phyloP scores from a whole-genome alignment of 345 rosid genomes.

The Firmiana major region DNA sequence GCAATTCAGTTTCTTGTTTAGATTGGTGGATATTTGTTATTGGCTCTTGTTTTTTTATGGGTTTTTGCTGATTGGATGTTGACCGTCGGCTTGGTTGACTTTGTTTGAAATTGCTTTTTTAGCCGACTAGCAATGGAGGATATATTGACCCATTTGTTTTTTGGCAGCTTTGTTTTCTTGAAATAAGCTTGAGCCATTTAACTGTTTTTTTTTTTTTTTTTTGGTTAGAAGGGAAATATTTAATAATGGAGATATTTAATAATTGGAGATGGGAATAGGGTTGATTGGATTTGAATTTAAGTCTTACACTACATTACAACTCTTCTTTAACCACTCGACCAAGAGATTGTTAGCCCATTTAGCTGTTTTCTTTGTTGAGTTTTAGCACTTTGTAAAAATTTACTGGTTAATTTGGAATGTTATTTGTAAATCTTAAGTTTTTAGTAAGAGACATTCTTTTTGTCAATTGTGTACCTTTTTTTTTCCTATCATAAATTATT shows the following conservation, averaged over 20 bases:
- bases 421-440: not conserved
- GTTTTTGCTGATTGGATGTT: slow-evolving; percentile 16
- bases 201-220: too few species aligned
- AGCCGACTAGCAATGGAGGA: not conserved
- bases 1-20: not conserved
- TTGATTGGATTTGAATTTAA: too few species aligned
- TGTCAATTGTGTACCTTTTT: not conserved
- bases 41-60: slow-evolving; percentile 9
- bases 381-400: not conserved
- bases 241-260: too few species aligned
- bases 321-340: too few species aligned
- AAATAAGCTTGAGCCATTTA: not conserved
- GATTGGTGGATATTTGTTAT: slow-evolving; percentile 13
- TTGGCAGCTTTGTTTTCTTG: not conserved
- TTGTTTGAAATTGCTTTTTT: not conserved
- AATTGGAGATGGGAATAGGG: too few species aligned
- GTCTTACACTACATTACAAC: too few species aligned
- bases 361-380: not conserved
- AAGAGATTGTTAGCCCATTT: not conserved
- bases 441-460: not conserved
- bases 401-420: not conserved
- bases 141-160: not conserved
- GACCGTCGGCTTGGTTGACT: slow-evolving; percentile 16
- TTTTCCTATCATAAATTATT: not conserved
- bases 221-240: too few species aligned